phyloP scores from a whole-genome alignment of 805 yeast genomes.

The Metschnikowia kunwiensis region DNA sequence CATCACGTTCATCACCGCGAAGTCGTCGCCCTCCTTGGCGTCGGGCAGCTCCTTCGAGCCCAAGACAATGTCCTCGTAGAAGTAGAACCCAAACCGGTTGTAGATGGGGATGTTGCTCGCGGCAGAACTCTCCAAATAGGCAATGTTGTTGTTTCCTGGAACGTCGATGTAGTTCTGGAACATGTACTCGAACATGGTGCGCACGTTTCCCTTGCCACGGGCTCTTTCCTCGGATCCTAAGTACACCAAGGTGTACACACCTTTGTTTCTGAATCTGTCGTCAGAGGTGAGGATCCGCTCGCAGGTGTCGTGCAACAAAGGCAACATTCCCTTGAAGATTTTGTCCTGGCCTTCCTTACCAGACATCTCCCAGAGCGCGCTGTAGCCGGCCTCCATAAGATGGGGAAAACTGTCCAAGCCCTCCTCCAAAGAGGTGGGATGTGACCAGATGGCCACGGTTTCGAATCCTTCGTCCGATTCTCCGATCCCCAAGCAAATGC shows the following conservation, averaged over 20 bases:
- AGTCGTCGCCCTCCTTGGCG: conserved; percentile 37
- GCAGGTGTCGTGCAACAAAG: conserved; percentile 48
- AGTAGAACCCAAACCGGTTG: conserved; percentile 48
- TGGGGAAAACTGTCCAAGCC: conserved; percentile 47
- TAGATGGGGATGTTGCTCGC: conserved; percentile 50
- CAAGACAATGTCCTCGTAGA: conserved; percentile 48
- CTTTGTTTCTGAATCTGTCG: conserved; percentile 33
- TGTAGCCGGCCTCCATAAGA: conserved; percentile 52
- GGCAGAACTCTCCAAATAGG: conserved; percentile 52
- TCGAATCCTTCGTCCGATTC: conserved; percentile 45
- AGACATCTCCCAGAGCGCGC: conserved; percentile 46
- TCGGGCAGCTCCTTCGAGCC: conserved; percentile 26
- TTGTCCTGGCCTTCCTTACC: conserved; percentile 49
- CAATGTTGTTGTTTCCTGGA: conserved; percentile 28
- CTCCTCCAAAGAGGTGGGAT: conserved; percentile 40
- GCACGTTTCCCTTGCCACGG: conserved; percentile 55
- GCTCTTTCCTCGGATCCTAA: conserved; percentile 44
- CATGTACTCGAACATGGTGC: conserved; percentile 49
- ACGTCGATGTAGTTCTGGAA: conserved; percentile 45
- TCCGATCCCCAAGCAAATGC: conserved; percentile 48
- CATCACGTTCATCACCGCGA: conserved; percentile 44
- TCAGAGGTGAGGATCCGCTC: conserved; percentile 45
- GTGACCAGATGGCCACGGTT: conserved; percentile 54
- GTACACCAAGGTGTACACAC: conserved; percentile 43
- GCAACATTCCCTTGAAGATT: conserved; percentile 49